Conservation (phyloP, 2,329 filamentous ascomycete species). For the Triangularia setosa region DNA sequence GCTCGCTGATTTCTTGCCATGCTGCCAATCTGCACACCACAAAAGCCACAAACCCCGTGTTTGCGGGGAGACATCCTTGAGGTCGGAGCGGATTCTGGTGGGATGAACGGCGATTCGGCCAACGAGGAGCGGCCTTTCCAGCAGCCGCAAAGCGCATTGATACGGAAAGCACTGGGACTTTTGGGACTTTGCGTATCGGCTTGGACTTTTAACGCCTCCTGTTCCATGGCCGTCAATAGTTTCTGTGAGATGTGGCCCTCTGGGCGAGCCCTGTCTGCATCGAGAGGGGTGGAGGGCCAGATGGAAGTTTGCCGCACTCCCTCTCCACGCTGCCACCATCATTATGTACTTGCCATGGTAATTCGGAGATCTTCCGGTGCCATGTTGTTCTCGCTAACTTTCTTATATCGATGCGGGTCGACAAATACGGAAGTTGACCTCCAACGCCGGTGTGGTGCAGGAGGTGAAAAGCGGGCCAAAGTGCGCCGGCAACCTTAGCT, state of each 20-base stretch:
- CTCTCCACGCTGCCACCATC: background rate
- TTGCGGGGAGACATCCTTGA: background rate
- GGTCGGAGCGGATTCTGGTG: background rate
- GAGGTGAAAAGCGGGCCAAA: background rate
- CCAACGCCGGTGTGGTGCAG: background rate
- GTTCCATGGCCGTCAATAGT: background rate
- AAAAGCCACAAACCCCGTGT: background rate
- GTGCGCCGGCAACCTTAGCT: background rate
- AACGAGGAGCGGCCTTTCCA: no score
- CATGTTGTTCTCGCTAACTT: background rate
- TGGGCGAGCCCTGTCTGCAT: background rate
- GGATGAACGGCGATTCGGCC: background rate
- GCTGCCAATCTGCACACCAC: background rate
- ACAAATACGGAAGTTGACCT: background rate
- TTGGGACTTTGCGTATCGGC: no score
- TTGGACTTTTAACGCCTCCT: background rate
- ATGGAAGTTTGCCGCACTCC: background rate
- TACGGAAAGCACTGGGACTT: background rate
- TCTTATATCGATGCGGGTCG: background rate
- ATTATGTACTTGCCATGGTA: background rate
- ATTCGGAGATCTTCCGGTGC: background rate
- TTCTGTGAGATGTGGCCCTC: background rate
- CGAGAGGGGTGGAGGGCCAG: background rate
- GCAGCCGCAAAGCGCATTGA: background rate
- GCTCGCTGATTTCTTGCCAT: background rate